Base-by-base conservation (phyloP, 2,329 filamentous ascomycete species). In the Fusarium begoniae region DNA sequence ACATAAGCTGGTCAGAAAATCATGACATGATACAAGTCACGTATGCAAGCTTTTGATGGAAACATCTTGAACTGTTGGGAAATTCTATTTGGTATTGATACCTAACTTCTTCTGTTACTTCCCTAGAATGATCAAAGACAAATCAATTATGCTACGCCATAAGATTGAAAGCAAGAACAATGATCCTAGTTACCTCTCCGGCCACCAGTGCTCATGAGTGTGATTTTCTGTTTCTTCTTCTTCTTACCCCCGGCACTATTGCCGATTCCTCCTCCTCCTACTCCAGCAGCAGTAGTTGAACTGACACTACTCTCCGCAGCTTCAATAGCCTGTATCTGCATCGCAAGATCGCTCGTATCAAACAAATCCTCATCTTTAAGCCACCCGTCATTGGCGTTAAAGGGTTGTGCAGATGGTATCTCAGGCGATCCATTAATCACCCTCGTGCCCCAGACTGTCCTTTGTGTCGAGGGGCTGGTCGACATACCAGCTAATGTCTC, bases 361-460 rank as follows among this genome's bases (percentile, higher is more conserved):
- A 97, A 80, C 64, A 98, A 90, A 65, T 92, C 91, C 78, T 97
- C 94, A 4, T 92, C 94, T 76, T 93, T 91, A 22, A 96, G 85
- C 95, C 95, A 98, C 1, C 95, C 96, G 80, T 98, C 95, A 70
- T 95, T 90, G 15, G 60, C 64, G 60, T 69, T 67, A 81, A 77
- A 45, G 55, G 45, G 53, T 43, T 47, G 75, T 20, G 65, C 73
- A 41, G 86, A 80, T 35, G 82, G 82, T 35, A 90, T 77, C 17
- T 89, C 87, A 5, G 91, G 90, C 8, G 90, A 91, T 2, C 84
- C 84, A 1, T 90, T 85, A 6, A 97, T 84, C 1, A 89, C 90
- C 8, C 89, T 87, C 2, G 96, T 98, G n/a, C 96, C 96, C 96
- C 96, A 98, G 2, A 98, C 94, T 0, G 96, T 98, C 70, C 91